phyloP scores from a whole-genome alignment of 2,329 filamentous ascomycete genomes.

The Xylariaceae sp. region DNA sequence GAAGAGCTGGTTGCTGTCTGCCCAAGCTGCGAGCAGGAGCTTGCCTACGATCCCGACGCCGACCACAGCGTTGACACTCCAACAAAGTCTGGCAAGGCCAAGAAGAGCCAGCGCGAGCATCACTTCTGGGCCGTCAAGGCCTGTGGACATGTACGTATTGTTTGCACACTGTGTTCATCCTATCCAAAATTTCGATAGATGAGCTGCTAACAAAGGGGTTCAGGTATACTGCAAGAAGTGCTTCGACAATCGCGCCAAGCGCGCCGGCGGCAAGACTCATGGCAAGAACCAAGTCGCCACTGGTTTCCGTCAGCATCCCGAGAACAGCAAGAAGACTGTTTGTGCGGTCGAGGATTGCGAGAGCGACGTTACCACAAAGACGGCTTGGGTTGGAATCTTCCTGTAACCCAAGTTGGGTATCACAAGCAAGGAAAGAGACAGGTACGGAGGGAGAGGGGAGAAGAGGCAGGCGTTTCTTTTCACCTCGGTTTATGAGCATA shows the following conservation, averaged over 20 bases:
- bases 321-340: slow-evolving; percentile 35
- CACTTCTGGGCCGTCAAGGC: slow-evolving; percentile 89
- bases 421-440: neutral
- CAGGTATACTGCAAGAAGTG: slow-evolving; percentile 62
- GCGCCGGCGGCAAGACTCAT: slow-evolving; percentile 27
- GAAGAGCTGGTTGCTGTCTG: slow-evolving; percentile 75
- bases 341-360: slow-evolving; percentile 57
- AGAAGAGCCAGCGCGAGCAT: slow-evolving; percentile 61
- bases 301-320: slow-evolving; percentile 35
- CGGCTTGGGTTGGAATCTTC: slow-evolving; percentile 53
- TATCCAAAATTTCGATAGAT: too few species aligned
- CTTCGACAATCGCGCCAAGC: slow-evolving; percentile 48
- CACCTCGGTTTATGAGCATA: too few species aligned
- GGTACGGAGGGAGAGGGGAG: too few species aligned
- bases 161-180: neutral
- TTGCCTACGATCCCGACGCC: slow-evolving; percentile 63
- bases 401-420: slow-evolving; percentile 5
- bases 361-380: slow-evolving; percentile 50
- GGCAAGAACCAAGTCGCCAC: slow-evolving; percentile 30
- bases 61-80: slow-evolving; percentile 32
- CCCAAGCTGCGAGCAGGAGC: slow-evolving; percentile 79
- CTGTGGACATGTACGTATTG: slow-evolving; percentile 76
- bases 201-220: slow-evolving; percentile 7
- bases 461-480: too few species aligned
- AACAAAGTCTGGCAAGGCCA: slow-evolving; percentile 39